These are phyloP conservation scores for Leccinum cinnamomeum DNA, from an alignment of 1,284 basidiomycete genomes.

Conservation along the genomic window DNA sequence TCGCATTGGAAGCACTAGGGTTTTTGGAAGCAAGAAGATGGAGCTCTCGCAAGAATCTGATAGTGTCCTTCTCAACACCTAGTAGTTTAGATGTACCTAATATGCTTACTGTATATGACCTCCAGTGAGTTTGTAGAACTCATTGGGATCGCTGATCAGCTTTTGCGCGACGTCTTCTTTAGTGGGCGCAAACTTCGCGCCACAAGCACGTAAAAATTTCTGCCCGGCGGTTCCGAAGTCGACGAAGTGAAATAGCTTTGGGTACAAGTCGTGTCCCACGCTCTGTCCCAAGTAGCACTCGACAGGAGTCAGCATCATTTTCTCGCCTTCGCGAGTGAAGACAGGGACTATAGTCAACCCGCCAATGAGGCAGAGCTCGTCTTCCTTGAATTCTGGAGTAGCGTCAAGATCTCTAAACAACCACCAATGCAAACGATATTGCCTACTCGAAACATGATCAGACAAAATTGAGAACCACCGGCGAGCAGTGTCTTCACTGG, in stretches of 20 bases:
- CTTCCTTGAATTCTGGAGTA: neutral
- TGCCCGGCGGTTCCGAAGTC: slow-evolving; percentile 74
- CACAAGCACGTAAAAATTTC: slow-evolving; percentile 63
- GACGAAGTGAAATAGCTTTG: slow-evolving; percentile 79
- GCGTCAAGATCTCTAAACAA: neutral
- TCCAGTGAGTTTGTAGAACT: slow-evolving; percentile 3
- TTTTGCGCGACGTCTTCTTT: slow-evolving; percentile 73
- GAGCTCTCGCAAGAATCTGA: slow-evolving; percentile 2
- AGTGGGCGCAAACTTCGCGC: slow-evolving; percentile 67
- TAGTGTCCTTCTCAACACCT: neutral
- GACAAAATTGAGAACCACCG: no score
- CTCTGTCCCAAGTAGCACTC: slow-evolving; percentile 5
- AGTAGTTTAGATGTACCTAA: neutral
- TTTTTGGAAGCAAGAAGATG: neutral
- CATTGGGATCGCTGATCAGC: neutral
- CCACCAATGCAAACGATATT: no score
- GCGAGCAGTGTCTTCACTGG: no score
- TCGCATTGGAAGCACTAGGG: neutral
- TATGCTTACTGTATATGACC: neutral
- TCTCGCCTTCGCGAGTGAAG: neutral
- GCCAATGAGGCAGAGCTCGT: neutral
- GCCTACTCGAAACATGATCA: no score
- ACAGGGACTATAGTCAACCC: neutral
- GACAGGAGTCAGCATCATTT: neutral
- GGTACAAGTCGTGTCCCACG: slow-evolving; percentile 44